Conservation (phyloP, 2,329 filamentous ascomycete species). For the Cercospora zeae-maydis region DNA sequence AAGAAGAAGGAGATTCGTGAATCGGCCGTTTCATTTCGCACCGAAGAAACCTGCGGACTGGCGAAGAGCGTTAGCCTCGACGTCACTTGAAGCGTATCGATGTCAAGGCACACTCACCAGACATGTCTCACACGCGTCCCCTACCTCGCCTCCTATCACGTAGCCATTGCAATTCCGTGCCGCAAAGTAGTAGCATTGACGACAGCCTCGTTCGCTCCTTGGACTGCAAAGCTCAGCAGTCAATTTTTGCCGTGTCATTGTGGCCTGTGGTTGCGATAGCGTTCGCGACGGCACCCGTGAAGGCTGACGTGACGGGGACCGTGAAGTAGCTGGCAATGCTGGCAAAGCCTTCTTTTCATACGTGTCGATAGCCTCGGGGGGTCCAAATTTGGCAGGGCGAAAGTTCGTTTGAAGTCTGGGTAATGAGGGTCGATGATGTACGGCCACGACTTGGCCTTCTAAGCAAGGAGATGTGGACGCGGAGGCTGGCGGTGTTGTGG, state of each 20-base stretch:
- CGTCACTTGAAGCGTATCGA: background rate
- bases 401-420: conserved; percentile 28
- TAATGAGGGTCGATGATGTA: conserved; percentile 23
- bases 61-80: conserved; percentile 11
- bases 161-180: conserved; percentile 38
- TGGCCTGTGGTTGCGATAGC: conserved; percentile 13
- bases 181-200: conserved; percentile 38
- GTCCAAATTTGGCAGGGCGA: conserved; percentile 16
- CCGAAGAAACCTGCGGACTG: conserved; percentile 36
- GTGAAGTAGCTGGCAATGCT: conserved; percentile 16
- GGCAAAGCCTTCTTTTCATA: conserved; percentile 26
- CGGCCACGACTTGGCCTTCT: background rate
- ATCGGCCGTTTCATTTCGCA: conserved; percentile 16
- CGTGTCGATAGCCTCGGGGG: conserved; percentile 22
- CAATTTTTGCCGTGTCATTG: conserved; percentile 4
- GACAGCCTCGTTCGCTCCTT: conserved; percentile 32
- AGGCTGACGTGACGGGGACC: conserved; percentile 7
- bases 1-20: background rate
- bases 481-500: conserved; percentile 15
- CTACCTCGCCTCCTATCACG: conserved; percentile 34
- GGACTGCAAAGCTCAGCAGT: background rate
- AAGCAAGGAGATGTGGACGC: conserved; percentile 5
- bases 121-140: conserved; percentile 37
- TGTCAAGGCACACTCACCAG: conserved; percentile 22
- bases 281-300: conserved; percentile 15